These are phyloP conservation scores for Alternaria sp. DNA, from an alignment of 2,329 filamentous ascomycete genomes.

Conservation along the genomic window DNA sequence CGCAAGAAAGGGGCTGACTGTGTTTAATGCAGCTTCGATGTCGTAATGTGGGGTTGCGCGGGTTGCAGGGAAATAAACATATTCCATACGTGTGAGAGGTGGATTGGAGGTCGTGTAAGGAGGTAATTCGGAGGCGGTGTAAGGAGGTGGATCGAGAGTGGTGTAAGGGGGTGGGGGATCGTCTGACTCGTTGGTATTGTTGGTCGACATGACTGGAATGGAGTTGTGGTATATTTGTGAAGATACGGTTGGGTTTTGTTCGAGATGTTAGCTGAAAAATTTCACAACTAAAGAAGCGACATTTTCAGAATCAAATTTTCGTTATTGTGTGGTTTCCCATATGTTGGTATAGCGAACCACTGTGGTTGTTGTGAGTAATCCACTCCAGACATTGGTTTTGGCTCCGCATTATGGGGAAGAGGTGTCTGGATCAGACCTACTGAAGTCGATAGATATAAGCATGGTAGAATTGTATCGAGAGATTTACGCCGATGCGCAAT, in stretches of 20 bases:
- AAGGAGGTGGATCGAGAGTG: not conserved
- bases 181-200: not conserved
- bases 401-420: not conserved
- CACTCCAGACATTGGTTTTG: not conserved
- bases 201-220: not conserved
- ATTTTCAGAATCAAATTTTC: not conserved
- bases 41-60: not conserved
- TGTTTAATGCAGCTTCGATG: not conserved
- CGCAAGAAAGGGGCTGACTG: not conserved
- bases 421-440: not conserved
- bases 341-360: not conserved
- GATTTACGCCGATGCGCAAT: slow-evolving; percentile 57
- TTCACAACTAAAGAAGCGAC: not conserved
- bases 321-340: not conserved
- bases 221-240: not conserved
- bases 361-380: not conserved
- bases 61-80: too few relatives aligned
- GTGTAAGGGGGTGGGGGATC: not conserved
- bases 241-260: not conserved
- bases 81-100: not conserved
- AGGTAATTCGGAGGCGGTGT: not conserved
- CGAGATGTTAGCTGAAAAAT: not conserved
- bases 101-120: not conserved
- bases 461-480: not conserved
- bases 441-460: not conserved